Base-by-base conservation (phyloP, 305 asterid species). In the Fraxinus floribunda region DNA sequence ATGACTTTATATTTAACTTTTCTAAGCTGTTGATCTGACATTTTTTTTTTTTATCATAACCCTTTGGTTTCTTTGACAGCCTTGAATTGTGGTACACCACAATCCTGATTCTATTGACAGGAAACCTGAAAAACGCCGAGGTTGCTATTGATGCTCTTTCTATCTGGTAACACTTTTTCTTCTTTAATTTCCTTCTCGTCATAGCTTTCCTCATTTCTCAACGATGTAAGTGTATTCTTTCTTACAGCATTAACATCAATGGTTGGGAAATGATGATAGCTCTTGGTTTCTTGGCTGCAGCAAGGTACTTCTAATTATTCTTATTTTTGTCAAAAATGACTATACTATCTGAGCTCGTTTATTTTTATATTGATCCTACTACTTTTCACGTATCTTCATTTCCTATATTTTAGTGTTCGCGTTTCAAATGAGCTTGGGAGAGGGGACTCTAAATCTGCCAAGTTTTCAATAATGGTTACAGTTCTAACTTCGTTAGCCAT, bases 251-350 rank as follows among this genome's bases (percentile, higher is more conserved):
- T 66, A 90, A 89, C 86, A 91, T 93, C 74, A 91, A 82, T 84
- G 93, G 97, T 49, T 91, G 97, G 97, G 94, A 89, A 80, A 86
- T 90, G 94, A 93, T 91, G 93, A 86, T 93, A 64, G 80, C 94
- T 66, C 79, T 93, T 70, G 97, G 92, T 84, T 93, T 93, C 90
- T 72, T 88, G 82, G 94, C 91, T 55, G 97, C 94, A 60, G 94
- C 93, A 32, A 90, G 97, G 98, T 91, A 88, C n/a, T 24, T 24
- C 3, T 18, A 44, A 13, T 78, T 22, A 16, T 24, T 29, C 18
- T 38, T 57, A 3, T 73, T 62, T 52, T 41, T 8, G 22, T 36
- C 8, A 0, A 39, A 18, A 39, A 6, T 41, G 26, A 29, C 1
- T 5, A 71, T 4, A 0, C 7, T 52, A 26, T 6, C 44, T 18